These are phyloP conservation scores for Schizosaccharomyces cryophilus DNA, from an alignment of 805 yeast genomes.

Conservation along the genomic window DNA sequence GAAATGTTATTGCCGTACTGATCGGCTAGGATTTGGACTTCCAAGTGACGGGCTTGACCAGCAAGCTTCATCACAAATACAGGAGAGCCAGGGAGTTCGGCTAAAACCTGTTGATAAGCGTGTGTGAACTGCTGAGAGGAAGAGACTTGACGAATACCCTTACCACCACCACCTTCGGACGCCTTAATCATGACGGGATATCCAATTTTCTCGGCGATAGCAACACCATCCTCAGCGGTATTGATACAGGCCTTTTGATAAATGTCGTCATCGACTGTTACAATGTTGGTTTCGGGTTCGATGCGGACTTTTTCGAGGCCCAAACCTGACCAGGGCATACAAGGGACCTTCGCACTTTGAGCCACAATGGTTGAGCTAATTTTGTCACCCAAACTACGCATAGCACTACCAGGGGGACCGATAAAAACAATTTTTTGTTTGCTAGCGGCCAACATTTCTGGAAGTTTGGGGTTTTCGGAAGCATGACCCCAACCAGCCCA, in stretches of 20 bases:
- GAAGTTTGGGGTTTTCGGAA: conserved; percentile 87
- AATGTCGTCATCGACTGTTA: conserved; percentile 63
- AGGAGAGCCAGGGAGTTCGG: conserved; percentile 97
- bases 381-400: conserved; percentile 98
- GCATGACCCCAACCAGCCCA: conserved; percentile 99
- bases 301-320: conserved; percentile 66
- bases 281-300: conserved; percentile 48
- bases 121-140: conserved; percentile 51
- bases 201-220: conserved; percentile 65
- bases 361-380: conserved; percentile 96
- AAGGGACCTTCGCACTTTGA: conserved; percentile 93
- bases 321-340: conserved; percentile 99
- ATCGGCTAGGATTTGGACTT: conserved; percentile 91
- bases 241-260: conserved; percentile 75
- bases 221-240: conserved; percentile 71
- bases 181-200: conserved; percentile 98
- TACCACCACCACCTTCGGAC: conserved; percentile 99
- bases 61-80: conserved; percentile 94
- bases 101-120: conserved; percentile 77
- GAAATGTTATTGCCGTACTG: conserved; percentile 96
- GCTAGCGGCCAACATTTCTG: conserved; percentile 83
- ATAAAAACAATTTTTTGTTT: conserved; percentile 75
- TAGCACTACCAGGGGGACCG: conserved; percentile 98
- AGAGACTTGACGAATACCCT: conserved; percentile 94
- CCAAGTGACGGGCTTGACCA: conserved; percentile 92